Conservation (phyloP, 306 rosid genomes). For the Trifolium pratense region DNA sequence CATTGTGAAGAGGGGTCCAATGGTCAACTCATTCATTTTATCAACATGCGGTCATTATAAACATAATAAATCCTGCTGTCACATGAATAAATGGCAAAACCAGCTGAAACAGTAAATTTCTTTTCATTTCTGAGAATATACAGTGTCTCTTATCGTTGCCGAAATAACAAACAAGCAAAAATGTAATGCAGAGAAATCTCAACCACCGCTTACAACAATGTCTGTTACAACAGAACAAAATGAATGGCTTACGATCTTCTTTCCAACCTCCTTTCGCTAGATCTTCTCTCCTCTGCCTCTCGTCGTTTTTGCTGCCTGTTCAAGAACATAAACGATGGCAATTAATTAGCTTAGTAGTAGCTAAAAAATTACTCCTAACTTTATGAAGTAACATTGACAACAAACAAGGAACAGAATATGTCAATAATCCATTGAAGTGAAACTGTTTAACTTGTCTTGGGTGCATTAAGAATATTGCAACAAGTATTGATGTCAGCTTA, state of each 20-base stretch:
- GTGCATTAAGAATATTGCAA: constrained; percentile 4
- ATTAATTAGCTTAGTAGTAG: neutral
- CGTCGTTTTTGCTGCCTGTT: constrained; percentile 80
- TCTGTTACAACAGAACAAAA: constrained; percentile 25
- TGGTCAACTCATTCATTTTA: too few relatives aligned
- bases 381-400: neutral
- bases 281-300: constrained; percentile 91
- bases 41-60: neutral
- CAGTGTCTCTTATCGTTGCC: constrained; percentile 30
- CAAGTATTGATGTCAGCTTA: constrained; percentile 1
- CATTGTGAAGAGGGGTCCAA: too few relatives aligned
- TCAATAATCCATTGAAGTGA: neutral
- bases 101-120: constrained; percentile 1
- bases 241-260: constrained; percentile 69
- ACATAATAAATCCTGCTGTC: neutral
- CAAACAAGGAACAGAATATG: neutral
- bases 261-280: constrained; percentile 71
- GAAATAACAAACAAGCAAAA: constrained; percentile 35
- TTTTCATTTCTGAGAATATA: constrained; percentile 42
- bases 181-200: constrained; percentile 3
- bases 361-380: neutral
- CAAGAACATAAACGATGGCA: constrained; percentile 17
- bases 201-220: neutral
- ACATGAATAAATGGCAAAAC: neutral
- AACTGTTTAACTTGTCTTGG: neutral